Evolutionary conservation across 164 flowering plant genomes (phyloP).

Genomic region (Stephania yunnanensis): DNA sequence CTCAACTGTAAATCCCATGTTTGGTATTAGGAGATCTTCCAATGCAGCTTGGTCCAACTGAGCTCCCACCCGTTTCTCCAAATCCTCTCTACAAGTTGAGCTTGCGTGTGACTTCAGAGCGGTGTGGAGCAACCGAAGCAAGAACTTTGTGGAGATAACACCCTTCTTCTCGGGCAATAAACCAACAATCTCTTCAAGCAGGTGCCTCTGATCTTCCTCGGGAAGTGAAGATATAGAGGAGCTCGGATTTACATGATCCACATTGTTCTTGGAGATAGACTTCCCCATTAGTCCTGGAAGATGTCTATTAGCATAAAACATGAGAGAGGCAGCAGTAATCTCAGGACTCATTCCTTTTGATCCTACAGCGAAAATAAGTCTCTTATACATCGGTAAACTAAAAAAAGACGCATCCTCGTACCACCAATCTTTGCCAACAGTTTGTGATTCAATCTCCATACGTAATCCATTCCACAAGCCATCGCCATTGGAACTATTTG

Average conservation of each 20-base stretch:
- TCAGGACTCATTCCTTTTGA: conserved; percentile 52
- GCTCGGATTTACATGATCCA: conserved; percentile 18
- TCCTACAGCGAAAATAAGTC: conserved; percentile 45
- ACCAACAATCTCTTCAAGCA: conserved; percentile 64
- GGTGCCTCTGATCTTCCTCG: conserved; percentile 48
- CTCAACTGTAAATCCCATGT: conserved; percentile 53
- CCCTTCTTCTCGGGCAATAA: conserved; percentile 55
- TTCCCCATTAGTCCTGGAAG: conserved; percentile 51
- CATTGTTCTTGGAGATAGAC: conserved; percentile 29
- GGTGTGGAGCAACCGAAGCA: conserved; percentile 54
- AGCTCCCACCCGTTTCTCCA: conserved; percentile 61
- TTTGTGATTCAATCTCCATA: conserved; percentile 23
- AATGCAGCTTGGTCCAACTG: conserved; percentile 67
- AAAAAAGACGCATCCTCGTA: conserved; percentile 59
- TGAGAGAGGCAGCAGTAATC: conserved; percentile 47
- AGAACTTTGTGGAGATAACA: conserved; percentile 43
- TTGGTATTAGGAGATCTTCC: conserved; percentile 73
- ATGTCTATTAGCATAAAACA: conserved; percentile 47
- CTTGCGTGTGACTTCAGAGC: conserved; percentile 53
- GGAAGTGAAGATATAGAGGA: conserved; percentile 27
- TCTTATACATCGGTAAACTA: conserved; percentile 41
- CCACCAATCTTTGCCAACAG: conserved; percentile 59
- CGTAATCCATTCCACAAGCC: conserved; percentile 62
- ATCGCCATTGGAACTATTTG: conserved; percentile 25
- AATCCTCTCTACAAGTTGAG: conserved; percentile 44